Evolutionary conservation across 1,284 basidiomycete species (phyloP), one percentile per base, ranked within the genome.

Genomic region (Leccinum huronense): DNA sequence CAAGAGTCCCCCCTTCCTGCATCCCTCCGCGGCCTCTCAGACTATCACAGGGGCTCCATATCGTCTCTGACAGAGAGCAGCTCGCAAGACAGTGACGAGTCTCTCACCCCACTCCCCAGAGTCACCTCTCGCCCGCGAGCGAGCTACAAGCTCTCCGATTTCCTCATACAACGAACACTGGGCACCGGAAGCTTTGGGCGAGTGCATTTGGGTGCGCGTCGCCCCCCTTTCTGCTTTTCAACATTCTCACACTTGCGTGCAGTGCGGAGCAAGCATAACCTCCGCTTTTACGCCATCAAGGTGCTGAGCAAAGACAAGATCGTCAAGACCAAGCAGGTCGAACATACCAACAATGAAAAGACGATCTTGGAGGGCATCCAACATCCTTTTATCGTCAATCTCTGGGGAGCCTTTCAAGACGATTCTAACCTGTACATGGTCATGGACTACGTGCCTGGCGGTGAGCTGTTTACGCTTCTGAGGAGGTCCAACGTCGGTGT

Each of bases 361-460:
- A 86, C 87, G 66, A 95, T 99, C 83, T 86, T 99, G 55, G 88
- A 91, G 63, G 85, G 88, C 33, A 93, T 97, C 0, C 89, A 96
- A 60, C 95, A 98, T 77, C 93, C 96, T 2, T 99, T 99, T 80
- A 91, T 99, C 68, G 90, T 99, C 80, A 99, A 98, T 73, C 86
- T 99, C 5, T 99, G 97, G 97, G 97, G 97, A 31, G 93, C 94
- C 1, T 99, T 99, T 79, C 94, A 97, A 72, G 97, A 98, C 72
- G 80, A 88, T 10, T 84, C 92, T 56, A 98, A 98, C 75, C 81
- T 99, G 13, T 99, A 97, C 82, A 98, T 99, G 95, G 96, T 99
- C 64, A 98, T 99, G 97, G 97, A 99, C 79, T 99, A 98, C 75
- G 97, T 99, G 4, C 94, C 95, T 0, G 97, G 97, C 23, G 97